Conservation (phyloP, 176 grass and related monocot genomes). For the Avena insularis region DNA sequence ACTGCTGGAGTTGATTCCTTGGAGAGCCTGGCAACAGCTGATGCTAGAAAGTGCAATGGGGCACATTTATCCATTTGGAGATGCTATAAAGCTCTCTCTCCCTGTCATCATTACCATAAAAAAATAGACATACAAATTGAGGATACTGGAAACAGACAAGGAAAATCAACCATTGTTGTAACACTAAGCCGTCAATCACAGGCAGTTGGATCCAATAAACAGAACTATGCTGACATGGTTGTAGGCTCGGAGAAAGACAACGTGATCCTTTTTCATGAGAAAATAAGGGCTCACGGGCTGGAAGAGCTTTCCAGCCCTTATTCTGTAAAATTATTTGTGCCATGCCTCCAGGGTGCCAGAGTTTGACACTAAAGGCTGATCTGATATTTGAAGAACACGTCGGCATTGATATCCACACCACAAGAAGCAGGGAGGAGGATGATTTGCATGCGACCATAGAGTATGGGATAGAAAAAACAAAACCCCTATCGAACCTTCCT, state of each 20-base stretch:
- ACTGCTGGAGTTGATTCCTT: constrained; percentile 79
- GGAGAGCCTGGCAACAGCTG: constrained; percentile 67
- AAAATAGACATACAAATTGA: constrained; percentile 83
- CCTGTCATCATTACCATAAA: constrained; percentile 62
- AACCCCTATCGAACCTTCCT: constrained; percentile 34
- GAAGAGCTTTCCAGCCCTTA: constrained; percentile 58
- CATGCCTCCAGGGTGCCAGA: constrained; percentile 66
- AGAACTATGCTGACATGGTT: constrained; percentile 80
- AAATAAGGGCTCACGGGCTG: constrained; percentile 63
- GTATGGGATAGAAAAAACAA: too few species aligned
- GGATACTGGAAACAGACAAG: constrained; percentile 59
- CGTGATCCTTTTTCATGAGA: constrained; percentile 85
- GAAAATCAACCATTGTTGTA: constrained; percentile 71
- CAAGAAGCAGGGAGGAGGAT: constrained; percentile 63
- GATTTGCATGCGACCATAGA: constrained; percentile 37
- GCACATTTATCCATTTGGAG: constrained; percentile 87
- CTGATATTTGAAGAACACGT: constrained; percentile 92
- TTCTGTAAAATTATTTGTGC: constrained; percentile 66
- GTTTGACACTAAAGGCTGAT: constrained; percentile 77
- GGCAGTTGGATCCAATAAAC: constrained; percentile 62
- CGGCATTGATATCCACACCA: constrained; percentile 72
- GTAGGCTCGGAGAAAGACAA: constrained; percentile 95
- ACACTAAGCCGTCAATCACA: constrained; percentile 64
- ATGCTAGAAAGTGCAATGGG: constrained; percentile 85
- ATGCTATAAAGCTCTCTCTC: constrained; percentile 72